Evolutionary conservation across 2,329 filamentous ascomycete genomes (phyloP), one percentile per base, ranked within the genome.

Genomic region (Neonectria neomacrospora): DNA sequence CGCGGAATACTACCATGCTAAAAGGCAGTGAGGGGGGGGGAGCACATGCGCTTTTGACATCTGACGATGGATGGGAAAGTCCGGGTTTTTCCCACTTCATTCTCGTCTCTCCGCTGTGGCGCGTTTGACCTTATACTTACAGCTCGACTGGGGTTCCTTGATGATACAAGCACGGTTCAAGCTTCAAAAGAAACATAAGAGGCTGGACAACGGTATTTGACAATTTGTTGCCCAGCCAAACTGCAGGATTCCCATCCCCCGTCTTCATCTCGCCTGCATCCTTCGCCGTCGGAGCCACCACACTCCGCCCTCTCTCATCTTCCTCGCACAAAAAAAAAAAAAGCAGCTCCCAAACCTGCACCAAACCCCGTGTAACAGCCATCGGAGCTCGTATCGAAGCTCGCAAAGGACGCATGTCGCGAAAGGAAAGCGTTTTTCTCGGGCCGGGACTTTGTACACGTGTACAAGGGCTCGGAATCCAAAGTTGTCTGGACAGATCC

Each of bases 321-420:
- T 37, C 16, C 26, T 14, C 12, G 3, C 37, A 37, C 28, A 37
- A 39, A 47, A 47, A 3, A 26, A 26, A 26, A 26, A 26, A 26
- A 26, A 26, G 3, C 54, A n/a, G 8, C 14, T 42, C 18, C 8
- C 16, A 12, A 48, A 12, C 30, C 61, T 64, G 65, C 67, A 64
- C 37, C 48, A 44, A 34, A 34, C 47, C 63, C 63, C 54, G 63
- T 70, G 67, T 68, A 48, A 53, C n/a, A 63, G 28, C 50, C 54
- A 52, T 65, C 58, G 57, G 64, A 55, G 37, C 66, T 70, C 68
- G 68, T 70, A 67, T 70, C 51, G 23, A 37, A n/a, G 16, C 20
- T 12, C 39, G 14, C 8, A 8, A 22, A 18, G 23, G 22, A 39
- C 14, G 48, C 52, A 20, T 16, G 41, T 60, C 30, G 16, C 23